Evolutionary conservation across 306 rosid genomes (phyloP).

Genomic region (Fragaria iinumae): DNA sequence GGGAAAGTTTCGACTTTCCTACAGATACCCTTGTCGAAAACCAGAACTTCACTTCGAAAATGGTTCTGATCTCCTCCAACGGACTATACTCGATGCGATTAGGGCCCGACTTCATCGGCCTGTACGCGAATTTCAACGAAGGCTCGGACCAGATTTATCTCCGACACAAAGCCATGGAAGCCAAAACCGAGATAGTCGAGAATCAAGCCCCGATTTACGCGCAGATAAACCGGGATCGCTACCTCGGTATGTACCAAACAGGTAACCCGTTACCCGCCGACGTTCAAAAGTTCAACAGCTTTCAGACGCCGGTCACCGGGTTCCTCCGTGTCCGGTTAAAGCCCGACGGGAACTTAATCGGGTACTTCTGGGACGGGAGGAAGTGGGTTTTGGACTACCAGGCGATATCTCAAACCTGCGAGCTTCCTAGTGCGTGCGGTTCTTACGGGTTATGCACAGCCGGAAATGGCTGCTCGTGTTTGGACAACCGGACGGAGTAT

Average conservation of each 20-base stretch:
- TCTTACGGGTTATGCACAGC: conserved; percentile 76
- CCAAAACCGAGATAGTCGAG: conserved; percentile 39
- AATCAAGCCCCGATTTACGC: conserved; percentile 63
- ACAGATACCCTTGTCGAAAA: conserved; percentile 61
- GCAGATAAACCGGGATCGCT: conserved; percentile 61
- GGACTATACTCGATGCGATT: conserved; percentile 46
- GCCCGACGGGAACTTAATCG: conserved; percentile 70
- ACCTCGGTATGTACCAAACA: conserved; percentile 75
- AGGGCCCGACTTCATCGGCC: conserved; percentile 58
- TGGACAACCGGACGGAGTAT: conserved; percentile 52
- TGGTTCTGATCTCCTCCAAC: conserved; percentile 47
- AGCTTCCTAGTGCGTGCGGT: conserved; percentile 76
- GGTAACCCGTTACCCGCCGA: conserved; percentile 50
- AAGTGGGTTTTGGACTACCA: conserved; percentile 51
- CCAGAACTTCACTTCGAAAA: conserved; percentile 60
- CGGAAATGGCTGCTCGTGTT: conserved; percentile 60
- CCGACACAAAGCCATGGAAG: conserved; percentile 55
- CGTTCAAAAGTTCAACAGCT: conserved; percentile 57
- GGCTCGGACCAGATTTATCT: conserved; percentile 45
- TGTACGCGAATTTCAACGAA: conserved; percentile 33
- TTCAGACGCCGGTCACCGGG: conserved; percentile 38
- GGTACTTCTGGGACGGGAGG: conserved; percentile 65
- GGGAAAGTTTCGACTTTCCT: conserved; percentile 83
- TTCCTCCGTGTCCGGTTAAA: conserved; percentile 55
- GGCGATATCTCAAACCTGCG: conserved; percentile 58